phyloP scores from a whole-genome alignment of 176 grass and related monocot genomes.

The Melocanna baccifera region DNA sequence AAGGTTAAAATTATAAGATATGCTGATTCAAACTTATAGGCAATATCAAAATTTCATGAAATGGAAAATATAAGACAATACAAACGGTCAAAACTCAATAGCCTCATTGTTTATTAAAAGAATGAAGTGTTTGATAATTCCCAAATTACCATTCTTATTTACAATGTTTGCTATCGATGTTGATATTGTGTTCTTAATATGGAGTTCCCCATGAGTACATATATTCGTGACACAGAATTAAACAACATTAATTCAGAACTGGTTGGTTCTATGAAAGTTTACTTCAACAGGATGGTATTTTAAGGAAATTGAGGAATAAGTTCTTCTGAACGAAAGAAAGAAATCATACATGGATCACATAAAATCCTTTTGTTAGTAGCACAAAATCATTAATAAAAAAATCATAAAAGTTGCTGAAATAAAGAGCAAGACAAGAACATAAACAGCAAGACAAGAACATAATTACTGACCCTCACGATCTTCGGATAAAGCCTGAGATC shows the following conservation, averaged over 20 bases:
- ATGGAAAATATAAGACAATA: neutral
- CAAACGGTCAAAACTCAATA: neutral
- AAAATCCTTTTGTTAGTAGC: neutral
- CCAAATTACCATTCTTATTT: neutral
- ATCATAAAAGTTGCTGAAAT: neutral
- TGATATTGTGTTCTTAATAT: too few species aligned
- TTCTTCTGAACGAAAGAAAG: neutral
- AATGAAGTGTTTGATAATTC: neutral
- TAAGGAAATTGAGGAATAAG: neutral
- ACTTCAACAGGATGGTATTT: neutral
- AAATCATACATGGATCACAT: neutral
- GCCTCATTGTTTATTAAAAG: neutral
- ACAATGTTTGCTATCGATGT: neutral
- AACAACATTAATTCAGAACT: neutral
- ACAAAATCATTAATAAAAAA: neutral
- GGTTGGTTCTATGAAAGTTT: neutral
- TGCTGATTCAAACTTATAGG: neutral
- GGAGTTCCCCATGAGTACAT: neutral
- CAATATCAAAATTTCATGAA: neutral
- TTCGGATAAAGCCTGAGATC: neutral
- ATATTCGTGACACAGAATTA: neutral
- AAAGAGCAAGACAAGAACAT: neutral
- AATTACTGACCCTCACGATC: neutral
- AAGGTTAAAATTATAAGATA: neutral
- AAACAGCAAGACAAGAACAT: neutral